Evolutionary conservation across 768 basidiomycete genomes (phyloP), one percentile per base, ranked within the genome.

Genomic region (Lyophyllum atratum): DNA sequence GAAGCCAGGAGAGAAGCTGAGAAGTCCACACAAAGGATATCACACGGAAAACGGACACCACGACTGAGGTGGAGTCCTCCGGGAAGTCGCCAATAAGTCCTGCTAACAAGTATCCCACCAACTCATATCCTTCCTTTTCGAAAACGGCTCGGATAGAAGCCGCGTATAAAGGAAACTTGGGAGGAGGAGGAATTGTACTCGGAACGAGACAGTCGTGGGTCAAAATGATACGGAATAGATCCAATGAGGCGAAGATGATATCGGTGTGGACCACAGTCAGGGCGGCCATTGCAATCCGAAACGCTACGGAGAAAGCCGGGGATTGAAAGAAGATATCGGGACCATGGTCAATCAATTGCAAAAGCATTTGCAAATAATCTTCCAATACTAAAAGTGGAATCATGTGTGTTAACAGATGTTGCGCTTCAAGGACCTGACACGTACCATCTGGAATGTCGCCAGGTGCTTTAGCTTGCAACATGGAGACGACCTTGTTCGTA

Each of bases 61-160:
- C 87, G 33, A 76, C 69, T 9, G 89, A 80, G 6, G 85, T 78
- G 3, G 87, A 82, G 56, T 98, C 96, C 67, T 93, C 93, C 3
- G 93, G 92, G 69, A 95, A 98, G 59, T 90, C 88, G 21, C 89
- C 86, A 4, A 92, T 85, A 25, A 98, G 77, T 3, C 97, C 96
- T 19, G 80, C 74, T 51, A 98, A 75, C 26, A 94, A 70, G 60
- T 84, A 84, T 14, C 81, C 80, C 15, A 92, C 68, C 15, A 98
- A 78, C 63, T 84, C 82, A 52, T 82, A 81, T 3, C 94, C 93
- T 68, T 92, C 86, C 59, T 86, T 85, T 52, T 84, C 79, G 45
- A 95, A 70, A 33, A 84, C 81, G 3, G 70, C 71, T 26, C 78
- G 79, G 63, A 94, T 90, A 40, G 85, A 76, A 9, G 79, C 67